A percentile compares a stretch with the other conserved stretches of the same genome.
phyloP scores from a whole-genome alignment of 768 basidiomycete genomes.

The Tricholoma hemisulphureum region DNA sequence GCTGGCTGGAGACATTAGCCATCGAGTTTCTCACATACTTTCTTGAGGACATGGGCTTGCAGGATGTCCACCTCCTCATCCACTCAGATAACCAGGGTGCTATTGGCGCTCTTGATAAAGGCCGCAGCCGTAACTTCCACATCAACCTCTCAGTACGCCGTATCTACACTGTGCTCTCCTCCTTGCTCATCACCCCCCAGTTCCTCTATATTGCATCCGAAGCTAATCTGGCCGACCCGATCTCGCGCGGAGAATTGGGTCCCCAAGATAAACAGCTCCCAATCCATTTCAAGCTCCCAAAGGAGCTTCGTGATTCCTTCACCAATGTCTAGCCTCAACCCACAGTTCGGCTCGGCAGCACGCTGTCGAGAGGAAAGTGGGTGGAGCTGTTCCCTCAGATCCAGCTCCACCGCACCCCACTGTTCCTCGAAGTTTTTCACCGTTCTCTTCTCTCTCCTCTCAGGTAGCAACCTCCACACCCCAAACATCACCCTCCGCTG shows the following conservation, averaged over 20 bases:
- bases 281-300: not conserved
- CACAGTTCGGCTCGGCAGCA: not conserved
- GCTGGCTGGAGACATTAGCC: constrained; percentile 25
- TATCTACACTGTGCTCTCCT: not conserved
- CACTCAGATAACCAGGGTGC: constrained; percentile 37
- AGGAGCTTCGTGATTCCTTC: not conserved
- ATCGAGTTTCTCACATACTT: constrained; percentile 21
- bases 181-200: constrained; percentile 9
- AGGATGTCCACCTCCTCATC: constrained; percentile 21
- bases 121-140: constrained; percentile 26
- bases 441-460: too few relatives aligned
- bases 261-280: not conserved
- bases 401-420: not conserved
- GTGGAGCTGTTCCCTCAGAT: too few relatives aligned
- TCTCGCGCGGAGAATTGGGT: not conserved
- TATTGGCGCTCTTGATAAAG: constrained; percentile 32
- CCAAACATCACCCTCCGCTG: too few relatives aligned
- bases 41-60: constrained; percentile 3
- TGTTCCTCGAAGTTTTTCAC: too few relatives aligned
- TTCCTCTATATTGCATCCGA: constrained; percentile 17
- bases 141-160: constrained; percentile 29
- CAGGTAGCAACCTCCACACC: too few relatives aligned
- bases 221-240: constrained; percentile 21
- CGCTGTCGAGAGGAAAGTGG: not conserved
- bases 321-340: not conserved